Evolutionary conservation across 1,284 basidiomycete species (phyloP).

Genomic region (Ganoderma lingzhi): DNA sequence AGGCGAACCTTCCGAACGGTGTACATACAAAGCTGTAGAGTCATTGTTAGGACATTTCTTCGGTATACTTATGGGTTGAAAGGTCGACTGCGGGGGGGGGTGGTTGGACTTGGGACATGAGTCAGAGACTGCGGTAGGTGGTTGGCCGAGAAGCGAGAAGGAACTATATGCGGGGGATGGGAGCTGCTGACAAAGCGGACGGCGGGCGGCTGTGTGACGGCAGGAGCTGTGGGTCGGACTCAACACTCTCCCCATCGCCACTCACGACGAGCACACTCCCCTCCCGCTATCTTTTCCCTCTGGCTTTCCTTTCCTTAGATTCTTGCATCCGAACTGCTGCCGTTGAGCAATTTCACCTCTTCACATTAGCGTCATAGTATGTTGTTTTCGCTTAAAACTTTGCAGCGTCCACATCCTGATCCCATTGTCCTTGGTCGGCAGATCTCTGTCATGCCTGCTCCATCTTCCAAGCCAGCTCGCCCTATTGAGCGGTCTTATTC

Average conservation of each 20-base stretch:
- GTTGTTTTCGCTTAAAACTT: conserved; percentile 23
- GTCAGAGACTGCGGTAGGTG: conserved; percentile 17
- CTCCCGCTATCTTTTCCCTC: conserved; percentile 19
- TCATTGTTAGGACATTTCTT: not conserved
- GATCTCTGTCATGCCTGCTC: conserved; percentile 30
- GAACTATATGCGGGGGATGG: conserved; percentile 13
- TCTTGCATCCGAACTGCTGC: conserved; percentile 2
- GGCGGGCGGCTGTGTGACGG: conserved; percentile 31
- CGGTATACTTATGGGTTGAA: not conserved
- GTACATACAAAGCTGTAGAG: conserved; percentile 34
- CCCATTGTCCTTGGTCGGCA: conserved; percentile 19
- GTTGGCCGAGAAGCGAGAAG: conserved; percentile 8
- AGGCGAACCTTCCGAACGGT: conserved; percentile 5
- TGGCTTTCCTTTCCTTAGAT: not conserved
- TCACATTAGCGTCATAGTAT: conserved; percentile 14
- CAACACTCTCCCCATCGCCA: conserved; percentile 27
- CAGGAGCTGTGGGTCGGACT: conserved; percentile 20
- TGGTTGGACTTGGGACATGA: not conserved
- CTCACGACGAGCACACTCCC: conserved; percentile 24
- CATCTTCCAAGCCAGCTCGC: conserved; percentile 27
- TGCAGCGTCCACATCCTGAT: conserved; percentile 11
- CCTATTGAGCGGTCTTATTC: conserved; percentile 29
- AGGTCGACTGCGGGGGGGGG: not conserved
- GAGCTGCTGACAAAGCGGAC: conserved; percentile 32
- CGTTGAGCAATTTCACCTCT: conserved; percentile 5